Evolutionary conservation across 1,284 basidiomycete species (phyloP).

Genomic region (Pascua sp.): DNA sequence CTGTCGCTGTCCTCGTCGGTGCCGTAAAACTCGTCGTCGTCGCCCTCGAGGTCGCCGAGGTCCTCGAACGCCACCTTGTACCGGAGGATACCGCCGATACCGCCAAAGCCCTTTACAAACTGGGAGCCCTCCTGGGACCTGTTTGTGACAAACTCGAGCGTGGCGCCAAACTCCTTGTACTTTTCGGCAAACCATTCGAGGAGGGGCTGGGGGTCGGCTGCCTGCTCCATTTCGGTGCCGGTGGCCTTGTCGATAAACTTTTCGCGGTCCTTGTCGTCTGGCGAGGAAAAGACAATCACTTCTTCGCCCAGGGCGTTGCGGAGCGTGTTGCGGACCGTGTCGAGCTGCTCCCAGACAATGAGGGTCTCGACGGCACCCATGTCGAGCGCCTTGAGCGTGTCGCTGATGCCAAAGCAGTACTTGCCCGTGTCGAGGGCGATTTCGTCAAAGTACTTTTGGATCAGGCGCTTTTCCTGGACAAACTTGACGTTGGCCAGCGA

Average conservation of each 20-base stretch:
- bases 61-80: slow-evolving; percentile 94
- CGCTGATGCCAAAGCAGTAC: slow-evolving; percentile 97
- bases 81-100: slow-evolving; percentile 85
- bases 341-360: slow-evolving; percentile 97
- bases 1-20: slow-evolving; percentile 45
- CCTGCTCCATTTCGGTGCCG: slow-evolving; percentile 90
- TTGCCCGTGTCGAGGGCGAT: slow-evolving; percentile 96
- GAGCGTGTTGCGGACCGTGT: slow-evolving; percentile 77
- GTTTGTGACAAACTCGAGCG: slow-evolving; percentile 67
- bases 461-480: slow-evolving; percentile 96
- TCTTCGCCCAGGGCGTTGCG: slow-evolving; percentile 84
- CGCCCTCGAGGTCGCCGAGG: slow-evolving; percentile 63
- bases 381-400: slow-evolving; percentile 95
- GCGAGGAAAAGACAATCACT: slow-evolving; percentile 71
- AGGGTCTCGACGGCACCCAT: slow-evolving; percentile 95
- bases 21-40: slow-evolving; percentile 52
- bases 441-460: slow-evolving; percentile 98
- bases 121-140: slow-evolving; percentile 94
- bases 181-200: slow-evolving; percentile 99
- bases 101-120: slow-evolving; percentile 98
- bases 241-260: slow-evolving; percentile 95
- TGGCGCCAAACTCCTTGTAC: slow-evolving; percentile 95
- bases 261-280: slow-evolving; percentile 76
- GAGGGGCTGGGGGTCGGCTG: slow-evolving; percentile 70
- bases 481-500: slow-evolving; percentile 98